phyloP scores from a whole-genome alignment of 179 eudicot species.

The Heliamphora pulchella region DNA sequence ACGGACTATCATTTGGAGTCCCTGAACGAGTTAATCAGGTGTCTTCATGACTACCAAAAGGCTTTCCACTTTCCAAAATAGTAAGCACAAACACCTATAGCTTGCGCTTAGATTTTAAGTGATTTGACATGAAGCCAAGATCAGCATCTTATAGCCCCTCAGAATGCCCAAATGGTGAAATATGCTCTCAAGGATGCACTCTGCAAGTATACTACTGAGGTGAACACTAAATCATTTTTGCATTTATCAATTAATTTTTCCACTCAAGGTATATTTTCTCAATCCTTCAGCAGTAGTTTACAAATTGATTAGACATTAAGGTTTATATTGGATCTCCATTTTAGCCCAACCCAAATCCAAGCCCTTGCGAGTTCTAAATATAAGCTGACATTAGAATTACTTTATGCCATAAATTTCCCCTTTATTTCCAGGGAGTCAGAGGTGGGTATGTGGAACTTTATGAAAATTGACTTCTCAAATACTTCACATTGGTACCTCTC shows the following conservation, averaged over 20 bases:
- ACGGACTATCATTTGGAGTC: too few species aligned
- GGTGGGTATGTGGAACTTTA: not conserved
- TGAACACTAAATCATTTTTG: not conserved
- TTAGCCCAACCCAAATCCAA: constrained; percentile 6
- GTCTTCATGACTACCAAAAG: too few species aligned
- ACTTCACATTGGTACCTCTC: not conserved
- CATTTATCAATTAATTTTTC: too few species aligned
- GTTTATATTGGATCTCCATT: not conserved
- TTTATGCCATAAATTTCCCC: not conserved
- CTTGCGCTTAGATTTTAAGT: not conserved
- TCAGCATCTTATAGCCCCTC: not conserved
- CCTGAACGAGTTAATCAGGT: too few species aligned
- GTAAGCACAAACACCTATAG: not conserved
- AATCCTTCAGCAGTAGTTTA: not conserved
- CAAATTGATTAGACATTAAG: not conserved
- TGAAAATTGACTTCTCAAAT: not conserved
- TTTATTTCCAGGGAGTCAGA: too few species aligned
- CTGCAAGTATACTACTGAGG: not conserved
- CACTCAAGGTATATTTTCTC: not conserved
- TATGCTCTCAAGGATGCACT: not conserved
- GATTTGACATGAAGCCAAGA: not conserved
- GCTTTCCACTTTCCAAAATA: not conserved
- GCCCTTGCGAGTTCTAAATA: not conserved
- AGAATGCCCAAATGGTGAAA: not conserved
- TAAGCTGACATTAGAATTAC: not conserved